These are phyloP conservation scores for Penicillium oxalicum DNA, from an alignment of 2,329 filamentous ascomycete species.

Conservation along the genomic window DNA sequence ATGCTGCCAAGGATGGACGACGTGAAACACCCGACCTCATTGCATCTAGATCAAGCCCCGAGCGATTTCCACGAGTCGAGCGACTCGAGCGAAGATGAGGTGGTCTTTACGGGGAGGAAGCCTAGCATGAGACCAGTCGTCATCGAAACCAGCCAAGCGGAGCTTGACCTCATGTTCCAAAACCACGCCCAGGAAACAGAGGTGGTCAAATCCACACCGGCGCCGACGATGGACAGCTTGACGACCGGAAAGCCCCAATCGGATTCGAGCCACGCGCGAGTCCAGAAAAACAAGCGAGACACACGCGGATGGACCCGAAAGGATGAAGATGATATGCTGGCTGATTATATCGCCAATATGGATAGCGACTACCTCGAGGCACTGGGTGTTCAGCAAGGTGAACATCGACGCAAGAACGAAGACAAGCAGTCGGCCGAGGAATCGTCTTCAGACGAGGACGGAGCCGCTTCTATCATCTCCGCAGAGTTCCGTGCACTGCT, in stretches of 20 bases:
- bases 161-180: slow-evolving; percentile 9
- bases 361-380: slow-evolving; percentile 24
- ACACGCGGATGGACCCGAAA: slow-evolving; percentile 27
- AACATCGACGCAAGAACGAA: slow-evolving; percentile 6
- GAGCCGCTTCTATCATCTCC: background rate
- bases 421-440: slow-evolving; percentile 2
- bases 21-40: no score
- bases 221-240: background rate
- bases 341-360: slow-evolving; percentile 40
- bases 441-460: background rate
- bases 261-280: background rate
- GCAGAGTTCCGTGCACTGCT: background rate
- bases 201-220: background rate
- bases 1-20: slow-evolving; percentile 21
- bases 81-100: slow-evolving; percentile 64
- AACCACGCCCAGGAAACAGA: background rate
- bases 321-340: slow-evolving; percentile 44
- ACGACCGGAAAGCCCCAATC: background rate
- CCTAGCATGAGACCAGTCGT: slow-evolving; percentile 12
- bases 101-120: slow-evolving; percentile 35
- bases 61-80: slow-evolving; percentile 54
- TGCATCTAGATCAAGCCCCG: no score
- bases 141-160: slow-evolving; percentile 12
- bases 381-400: background rate
- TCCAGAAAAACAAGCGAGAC: background rate